Conservation (phyloP, 2,329 filamentous ascomycete genomes). For the Colletotrichum sp. region DNA sequence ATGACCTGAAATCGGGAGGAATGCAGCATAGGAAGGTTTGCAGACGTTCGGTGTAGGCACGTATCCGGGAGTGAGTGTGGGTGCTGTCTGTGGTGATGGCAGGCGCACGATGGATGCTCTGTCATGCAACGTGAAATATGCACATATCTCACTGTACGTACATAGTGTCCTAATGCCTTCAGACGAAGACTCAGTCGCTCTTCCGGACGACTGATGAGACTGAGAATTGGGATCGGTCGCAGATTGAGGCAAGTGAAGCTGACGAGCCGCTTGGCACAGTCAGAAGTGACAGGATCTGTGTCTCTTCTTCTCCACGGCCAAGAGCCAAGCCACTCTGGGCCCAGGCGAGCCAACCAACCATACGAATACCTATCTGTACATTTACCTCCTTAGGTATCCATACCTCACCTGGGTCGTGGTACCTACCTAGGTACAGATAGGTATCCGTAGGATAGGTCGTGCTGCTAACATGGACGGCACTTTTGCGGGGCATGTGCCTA, state of each 20-base stretch:
- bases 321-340: constrained; percentile 11
- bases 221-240: not conserved
- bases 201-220: not conserved
- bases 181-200: not conserved
- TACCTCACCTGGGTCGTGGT: too few species aligned
- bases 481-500: not conserved
- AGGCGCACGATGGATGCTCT: not conserved
- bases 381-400: not conserved
- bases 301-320: not conserved
- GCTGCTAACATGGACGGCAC: not conserved
- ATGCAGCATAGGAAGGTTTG: not conserved
- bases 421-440: not conserved
- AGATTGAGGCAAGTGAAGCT: constrained; percentile 5
- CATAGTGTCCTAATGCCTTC: not conserved
- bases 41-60: not conserved
- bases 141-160: not conserved
- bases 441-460: not conserved
- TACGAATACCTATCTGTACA: not conserved
- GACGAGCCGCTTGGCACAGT: constrained; percentile 8
- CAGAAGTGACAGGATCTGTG: constrained; percentile 2
- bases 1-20: not conserved
- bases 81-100: not conserved
- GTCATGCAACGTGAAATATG: not conserved
- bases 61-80: not conserved
- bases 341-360: not conserved